Percentiles rank a stretch among this genome's conserved stretches.
phyloP scores from a whole-genome alignment of 805 yeast species.

The Jamesozyma jinghongensis region DNA sequence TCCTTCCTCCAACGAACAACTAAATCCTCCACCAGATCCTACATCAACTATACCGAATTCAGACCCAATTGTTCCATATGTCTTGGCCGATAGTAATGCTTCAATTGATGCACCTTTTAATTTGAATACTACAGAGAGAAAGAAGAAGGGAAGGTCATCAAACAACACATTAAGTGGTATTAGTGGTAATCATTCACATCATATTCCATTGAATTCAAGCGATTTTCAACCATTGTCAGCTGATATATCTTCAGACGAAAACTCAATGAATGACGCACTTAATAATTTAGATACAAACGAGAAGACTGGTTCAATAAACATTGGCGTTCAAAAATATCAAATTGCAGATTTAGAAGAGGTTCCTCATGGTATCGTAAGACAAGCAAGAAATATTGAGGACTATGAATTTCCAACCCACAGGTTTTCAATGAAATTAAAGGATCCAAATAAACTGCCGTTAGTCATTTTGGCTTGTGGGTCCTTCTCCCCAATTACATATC shows the following conservation, averaged over 20 bases:
- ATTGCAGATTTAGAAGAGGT: slow-evolving; percentile 95
- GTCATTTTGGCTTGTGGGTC: slow-evolving; percentile 97
- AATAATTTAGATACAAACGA: background rate
- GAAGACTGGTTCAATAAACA: slow-evolving; percentile 12
- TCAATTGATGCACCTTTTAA: slow-evolving; percentile 60
- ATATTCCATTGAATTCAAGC: slow-evolving; percentile 48
- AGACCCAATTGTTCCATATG: slow-evolving; percentile 70
- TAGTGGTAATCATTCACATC: slow-evolving; percentile 1
- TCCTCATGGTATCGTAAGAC: slow-evolving; percentile 87
- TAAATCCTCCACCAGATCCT: slow-evolving; percentile 58
- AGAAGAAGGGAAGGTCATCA: slow-evolving; percentile 3
- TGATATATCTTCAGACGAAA: slow-evolving; percentile 30
- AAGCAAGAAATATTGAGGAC: slow-evolving; percentile 58
- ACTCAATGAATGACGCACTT: background rate
- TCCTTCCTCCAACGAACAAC: slow-evolving; percentile 56
- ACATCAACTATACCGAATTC: slow-evolving; percentile 61
- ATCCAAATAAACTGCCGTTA: slow-evolving; percentile 73
- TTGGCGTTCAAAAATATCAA: slow-evolving; percentile 40
- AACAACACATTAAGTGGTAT: background rate
- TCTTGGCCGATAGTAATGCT: slow-evolving; percentile 62
- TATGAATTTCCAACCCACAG: slow-evolving; percentile 87
- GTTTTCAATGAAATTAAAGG: slow-evolving; percentile 56
- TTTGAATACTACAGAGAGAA: slow-evolving; percentile 5
- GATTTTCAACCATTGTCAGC: slow-evolving; percentile 49
- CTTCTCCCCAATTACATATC: slow-evolving; percentile 88